Conservation (phyloP, 805 yeast species). For the Pichia membranifaciens region DNA sequence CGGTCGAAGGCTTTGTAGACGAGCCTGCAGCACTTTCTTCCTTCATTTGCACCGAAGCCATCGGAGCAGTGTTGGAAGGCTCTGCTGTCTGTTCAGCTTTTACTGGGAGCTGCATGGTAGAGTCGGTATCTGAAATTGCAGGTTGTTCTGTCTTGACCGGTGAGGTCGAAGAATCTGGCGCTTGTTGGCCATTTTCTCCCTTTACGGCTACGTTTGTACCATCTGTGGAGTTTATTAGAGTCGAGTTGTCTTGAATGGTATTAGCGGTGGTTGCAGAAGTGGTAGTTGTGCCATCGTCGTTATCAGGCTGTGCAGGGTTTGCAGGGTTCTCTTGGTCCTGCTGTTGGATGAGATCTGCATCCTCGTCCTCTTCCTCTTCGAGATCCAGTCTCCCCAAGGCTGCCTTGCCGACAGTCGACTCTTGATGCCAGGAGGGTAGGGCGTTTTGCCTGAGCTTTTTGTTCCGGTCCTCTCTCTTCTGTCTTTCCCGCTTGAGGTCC, state of each 20-base stretch:
- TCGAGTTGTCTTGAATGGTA: neutral
- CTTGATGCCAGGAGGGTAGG: constrained; percentile 93
- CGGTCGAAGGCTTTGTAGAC: too few relatives aligned
- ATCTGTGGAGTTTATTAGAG: neutral
- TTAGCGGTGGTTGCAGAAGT: neutral
- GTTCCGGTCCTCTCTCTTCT: constrained; percentile 60
- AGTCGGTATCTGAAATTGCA: neutral
- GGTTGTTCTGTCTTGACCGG: neutral
- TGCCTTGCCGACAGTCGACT: constrained; percentile 77
- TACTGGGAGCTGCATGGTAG: neutral
- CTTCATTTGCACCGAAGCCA: neutral
- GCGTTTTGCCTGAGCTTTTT: constrained; percentile 84
- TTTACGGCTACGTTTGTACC: neutral
- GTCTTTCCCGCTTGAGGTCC: constrained; percentile 53
- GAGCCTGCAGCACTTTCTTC: neutral
- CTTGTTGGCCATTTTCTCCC: neutral
- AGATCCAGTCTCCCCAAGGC: constrained; percentile 50
- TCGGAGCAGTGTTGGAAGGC: neutral
- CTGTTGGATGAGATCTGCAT: neutral
- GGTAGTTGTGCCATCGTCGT: neutral
- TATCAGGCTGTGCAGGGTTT: neutral
- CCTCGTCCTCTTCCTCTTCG: constrained; percentile 36
- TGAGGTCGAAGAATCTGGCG: neutral
- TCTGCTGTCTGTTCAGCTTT: too few relatives aligned
- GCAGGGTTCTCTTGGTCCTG: constrained; percentile 9